Evolutionary conservation across 345 rosid species (phyloP).

Genomic region (Barbarea vulgaris): DNA sequence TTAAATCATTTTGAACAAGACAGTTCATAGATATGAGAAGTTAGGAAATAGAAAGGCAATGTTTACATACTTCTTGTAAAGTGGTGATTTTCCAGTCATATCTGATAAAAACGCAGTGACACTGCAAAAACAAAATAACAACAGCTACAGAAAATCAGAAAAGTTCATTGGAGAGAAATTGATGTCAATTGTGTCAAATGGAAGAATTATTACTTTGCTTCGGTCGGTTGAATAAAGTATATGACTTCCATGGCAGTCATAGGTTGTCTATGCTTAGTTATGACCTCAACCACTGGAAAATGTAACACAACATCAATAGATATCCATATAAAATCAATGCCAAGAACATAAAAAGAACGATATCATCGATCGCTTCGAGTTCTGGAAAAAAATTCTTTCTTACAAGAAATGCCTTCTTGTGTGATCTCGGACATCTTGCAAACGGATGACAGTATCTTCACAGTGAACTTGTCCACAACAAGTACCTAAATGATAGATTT

Average conservation of each 20-base stretch:
- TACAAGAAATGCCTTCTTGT: conserved; percentile 92
- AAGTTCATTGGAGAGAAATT: neutral
- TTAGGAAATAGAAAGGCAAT: conserved; percentile 8
- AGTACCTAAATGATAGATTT: conserved; percentile 62
- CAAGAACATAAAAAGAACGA: neutral
- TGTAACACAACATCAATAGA: neutral
- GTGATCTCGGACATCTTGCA: conserved; percentile 98
- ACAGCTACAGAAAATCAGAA: neutral
- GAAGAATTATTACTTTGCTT: conserved; percentile 64
- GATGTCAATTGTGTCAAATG: neutral
- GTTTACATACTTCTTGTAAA: conserved; percentile 83
- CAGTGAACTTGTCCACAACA: conserved; percentile 88
- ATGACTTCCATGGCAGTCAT: conserved; percentile 89
- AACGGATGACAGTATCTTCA: conserved; percentile 81
- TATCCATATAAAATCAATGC: neutral
- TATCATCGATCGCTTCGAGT: neutral
- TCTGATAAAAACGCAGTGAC: conserved; percentile 83
- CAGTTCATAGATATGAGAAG: neutral
- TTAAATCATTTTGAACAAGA: conserved; percentile 5
- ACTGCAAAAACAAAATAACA: conserved; percentile 40
- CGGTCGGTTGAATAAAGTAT: conserved; percentile 87
- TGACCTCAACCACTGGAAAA: conserved; percentile 87
- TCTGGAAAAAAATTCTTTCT: conserved; percentile 38
- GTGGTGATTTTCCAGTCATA: conserved; percentile 87
- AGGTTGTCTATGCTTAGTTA: conserved; percentile 83